These are phyloP conservation scores for Cryptosporidium ryanae DNA, from an alignment of 169 alveolate genomes.

Conservation along the genomic window DNA sequence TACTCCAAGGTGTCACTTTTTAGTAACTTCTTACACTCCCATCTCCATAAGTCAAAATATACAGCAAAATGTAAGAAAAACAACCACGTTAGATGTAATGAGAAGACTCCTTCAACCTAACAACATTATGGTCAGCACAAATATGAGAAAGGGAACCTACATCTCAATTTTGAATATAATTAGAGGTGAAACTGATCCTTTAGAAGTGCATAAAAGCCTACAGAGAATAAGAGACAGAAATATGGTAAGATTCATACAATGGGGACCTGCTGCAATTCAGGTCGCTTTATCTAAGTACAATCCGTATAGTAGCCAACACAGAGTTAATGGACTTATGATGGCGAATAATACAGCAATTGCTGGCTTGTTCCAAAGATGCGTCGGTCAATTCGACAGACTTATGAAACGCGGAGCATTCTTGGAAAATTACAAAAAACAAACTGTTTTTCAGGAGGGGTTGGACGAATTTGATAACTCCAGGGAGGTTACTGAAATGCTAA, in stretches of 20 bases:
- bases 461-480: constrained; percentile 84
- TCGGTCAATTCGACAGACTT: constrained; percentile 92
- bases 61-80: constrained; percentile 88
- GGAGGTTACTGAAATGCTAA: constrained; percentile 92
- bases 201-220: constrained; percentile 92
- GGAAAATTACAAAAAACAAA: constrained; percentile 92
- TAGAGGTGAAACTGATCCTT: constrained; percentile 95
- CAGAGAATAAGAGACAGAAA: constrained; percentile 92
- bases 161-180: constrained; percentile 93
- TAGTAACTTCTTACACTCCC: constrained; percentile 98
- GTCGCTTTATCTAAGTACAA: constrained; percentile 97
- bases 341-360: constrained; percentile 99
- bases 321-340: constrained; percentile 98
- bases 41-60: constrained; percentile 82
- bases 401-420: constrained; percentile 96
- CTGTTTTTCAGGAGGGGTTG: constrained; percentile 81
- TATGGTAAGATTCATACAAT: constrained; percentile 88
- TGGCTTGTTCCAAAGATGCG: constrained; percentile 88
- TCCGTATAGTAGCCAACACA: constrained; percentile 95
- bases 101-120: constrained; percentile 94
- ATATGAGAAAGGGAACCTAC: constrained; percentile 90
- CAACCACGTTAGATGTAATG: constrained; percentile 98
- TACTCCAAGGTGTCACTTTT: constrained; percentile 98
- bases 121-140: constrained; percentile 81
- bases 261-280: constrained; percentile 99